phyloP scores from a whole-genome alignment of 305 asterid genomes.

The Solanum hybrid region DNA sequence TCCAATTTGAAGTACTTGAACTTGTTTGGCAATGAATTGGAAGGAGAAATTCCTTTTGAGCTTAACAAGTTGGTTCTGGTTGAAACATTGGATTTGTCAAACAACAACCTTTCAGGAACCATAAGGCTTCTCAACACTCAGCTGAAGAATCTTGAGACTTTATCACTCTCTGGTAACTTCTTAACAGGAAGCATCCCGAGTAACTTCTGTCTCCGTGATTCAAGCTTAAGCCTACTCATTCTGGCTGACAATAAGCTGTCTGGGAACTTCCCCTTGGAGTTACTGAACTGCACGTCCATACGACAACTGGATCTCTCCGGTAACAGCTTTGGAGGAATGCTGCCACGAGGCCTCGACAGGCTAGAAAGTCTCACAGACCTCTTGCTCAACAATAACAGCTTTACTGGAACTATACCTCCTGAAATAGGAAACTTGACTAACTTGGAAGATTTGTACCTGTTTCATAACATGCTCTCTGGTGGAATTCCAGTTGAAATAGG shows the following conservation, averaged over 20 bases:
- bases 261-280: constrained; percentile 47
- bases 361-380: constrained; percentile 64
- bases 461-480: constrained; percentile 62
- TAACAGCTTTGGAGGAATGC: constrained; percentile 36
- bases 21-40: constrained; percentile 54
- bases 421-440: constrained; percentile 62
- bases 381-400: constrained; percentile 74
- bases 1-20: constrained; percentile 50
- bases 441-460: constrained; percentile 40
- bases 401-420: constrained; percentile 53
- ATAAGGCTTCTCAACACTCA: constrained; percentile 27
- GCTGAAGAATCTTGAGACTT: constrained; percentile 36
- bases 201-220: constrained; percentile 36
- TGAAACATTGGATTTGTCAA: constrained; percentile 51
- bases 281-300: constrained; percentile 54
- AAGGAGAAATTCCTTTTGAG: constrained; percentile 52
- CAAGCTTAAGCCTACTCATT: constrained; percentile 32
- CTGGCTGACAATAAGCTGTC: constrained; percentile 48
- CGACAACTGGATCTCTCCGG: constrained; percentile 64
- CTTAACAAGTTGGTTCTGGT: constrained; percentile 37
- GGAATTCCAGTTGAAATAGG: constrained; percentile 63
- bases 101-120: constrained; percentile 54
- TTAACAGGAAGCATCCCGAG: constrained; percentile 36
- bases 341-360: constrained; percentile 45
- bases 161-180: constrained; percentile 41